These are phyloP conservation scores for Cutaneotrichosporon curvatum DNA, from an alignment of 1,284 basidiomycete genomes.

Conservation along the genomic window DNA sequence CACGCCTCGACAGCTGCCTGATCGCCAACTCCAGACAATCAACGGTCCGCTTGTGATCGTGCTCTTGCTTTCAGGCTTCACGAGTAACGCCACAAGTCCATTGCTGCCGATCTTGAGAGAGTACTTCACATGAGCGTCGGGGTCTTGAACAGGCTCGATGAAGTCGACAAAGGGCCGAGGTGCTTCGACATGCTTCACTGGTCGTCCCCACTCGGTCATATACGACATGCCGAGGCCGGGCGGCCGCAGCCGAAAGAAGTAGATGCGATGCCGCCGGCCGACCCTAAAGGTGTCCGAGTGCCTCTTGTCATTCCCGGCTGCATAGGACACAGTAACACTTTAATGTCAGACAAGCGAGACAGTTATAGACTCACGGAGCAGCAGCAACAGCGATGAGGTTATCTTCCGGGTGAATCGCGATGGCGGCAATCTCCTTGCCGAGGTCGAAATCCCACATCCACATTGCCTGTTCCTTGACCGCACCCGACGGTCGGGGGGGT, in stretches of 20 bases:
- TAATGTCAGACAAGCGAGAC: background rate
- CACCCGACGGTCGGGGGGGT: conserved; percentile 1
- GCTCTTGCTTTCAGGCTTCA: background rate
- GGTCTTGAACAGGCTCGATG: background rate
- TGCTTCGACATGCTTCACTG: background rate
- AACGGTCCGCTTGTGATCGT: background rate
- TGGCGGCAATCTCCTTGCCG: background rate
- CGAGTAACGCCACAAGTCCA: conserved; percentile 1
- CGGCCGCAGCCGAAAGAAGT: conserved; percentile 7
- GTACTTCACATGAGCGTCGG: background rate
- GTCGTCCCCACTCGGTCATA: background rate
- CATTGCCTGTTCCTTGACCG: background rate
- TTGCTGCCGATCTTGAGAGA: background rate
- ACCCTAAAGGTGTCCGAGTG: background rate
- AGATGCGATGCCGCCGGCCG: conserved; percentile 2
- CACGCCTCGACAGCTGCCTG: conserved; percentile 4
- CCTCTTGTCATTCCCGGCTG: background rate
- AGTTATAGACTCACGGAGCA: background rate
- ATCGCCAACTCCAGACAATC: conserved; percentile 1
- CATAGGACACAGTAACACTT: background rate
- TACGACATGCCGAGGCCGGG: background rate
- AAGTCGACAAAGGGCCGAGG: background rate
- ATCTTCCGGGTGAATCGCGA: conserved; percentile 7
- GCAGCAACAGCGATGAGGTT: conserved; percentile 1
- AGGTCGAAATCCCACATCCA: conserved; percentile 9